Percentiles rank a stretch among this genome's conserved stretches.
These are phyloP conservation scores for Effrenium voratum DNA, from an alignment of 73 alveolate genomes.

Conservation along the genomic window DNA sequence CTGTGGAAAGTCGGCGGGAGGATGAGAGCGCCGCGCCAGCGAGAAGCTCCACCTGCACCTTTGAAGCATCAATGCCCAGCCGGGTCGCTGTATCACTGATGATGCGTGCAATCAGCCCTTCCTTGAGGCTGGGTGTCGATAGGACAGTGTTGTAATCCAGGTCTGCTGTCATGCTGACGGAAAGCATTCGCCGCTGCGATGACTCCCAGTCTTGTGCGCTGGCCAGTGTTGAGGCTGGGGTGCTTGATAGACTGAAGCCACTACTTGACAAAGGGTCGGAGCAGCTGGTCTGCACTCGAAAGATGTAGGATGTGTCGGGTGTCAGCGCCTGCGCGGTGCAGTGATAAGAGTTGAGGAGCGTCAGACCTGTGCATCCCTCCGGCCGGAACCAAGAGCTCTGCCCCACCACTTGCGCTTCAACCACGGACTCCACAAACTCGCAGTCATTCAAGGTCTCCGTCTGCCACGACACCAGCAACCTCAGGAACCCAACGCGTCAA, in stretches of 20 bases:
- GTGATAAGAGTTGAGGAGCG: conserved; percentile 19
- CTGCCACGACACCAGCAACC: conserved; percentile 71
- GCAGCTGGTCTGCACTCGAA: conserved; percentile 55
- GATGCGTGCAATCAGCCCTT: conserved; percentile 9
- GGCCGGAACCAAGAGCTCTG: conserved; percentile 52
- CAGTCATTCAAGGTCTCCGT: conserved; percentile 61
- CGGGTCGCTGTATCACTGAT: background rate
- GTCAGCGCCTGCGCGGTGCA: conserved; percentile 52
- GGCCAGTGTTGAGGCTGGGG: conserved; percentile 37
- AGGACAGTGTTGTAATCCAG: conserved; percentile 23
- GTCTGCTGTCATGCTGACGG: conserved; percentile 17
- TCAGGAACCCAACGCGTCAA: too few relatives aligned
- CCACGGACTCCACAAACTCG: conserved; percentile 54
- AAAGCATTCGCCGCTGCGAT: conserved; percentile 16
- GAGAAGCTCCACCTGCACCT: conserved; percentile 28
- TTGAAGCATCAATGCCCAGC: background rate
- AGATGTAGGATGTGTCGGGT: conserved; percentile 22
- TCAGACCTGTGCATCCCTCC: conserved; percentile 36
- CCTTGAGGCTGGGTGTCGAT: background rate
- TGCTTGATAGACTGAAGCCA: conserved; percentile 22
- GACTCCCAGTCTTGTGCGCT: conserved; percentile 41
- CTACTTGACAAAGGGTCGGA: conserved; percentile 30
- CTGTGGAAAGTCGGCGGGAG: background rate
- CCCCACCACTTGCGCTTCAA: conserved; percentile 49
- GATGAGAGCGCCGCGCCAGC: background rate